phyloP scores from a whole-genome alignment of 108 stramenopile species.

The Poteriospumella lacustris region DNA sequence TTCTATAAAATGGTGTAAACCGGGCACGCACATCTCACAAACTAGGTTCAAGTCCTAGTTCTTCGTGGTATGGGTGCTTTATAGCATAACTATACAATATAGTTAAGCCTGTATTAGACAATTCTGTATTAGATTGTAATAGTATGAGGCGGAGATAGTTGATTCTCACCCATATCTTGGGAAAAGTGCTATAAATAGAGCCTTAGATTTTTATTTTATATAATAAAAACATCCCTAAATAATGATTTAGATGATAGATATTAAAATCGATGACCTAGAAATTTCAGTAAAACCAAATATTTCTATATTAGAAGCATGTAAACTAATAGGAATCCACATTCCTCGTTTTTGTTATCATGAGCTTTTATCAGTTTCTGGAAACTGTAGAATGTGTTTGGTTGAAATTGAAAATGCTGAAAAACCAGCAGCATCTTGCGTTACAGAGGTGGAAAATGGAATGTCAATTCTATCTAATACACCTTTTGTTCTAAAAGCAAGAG shows the following conservation, averaged over 20 bases:
- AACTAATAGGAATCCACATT: slow-evolving; percentile 20
- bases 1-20: neutral
- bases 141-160: neutral
- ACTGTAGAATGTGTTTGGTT: slow-evolving; percentile 48
- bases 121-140: slow-evolving; percentile 9
- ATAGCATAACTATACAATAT: neutral
- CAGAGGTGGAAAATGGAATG: slow-evolving; percentile 40
- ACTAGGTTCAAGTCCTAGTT: slow-evolving; percentile 7
- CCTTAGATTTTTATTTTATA: slow-evolving; percentile 22
- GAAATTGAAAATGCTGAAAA: slow-evolving; percentile 44
- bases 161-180: neutral
- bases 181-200: neutral
- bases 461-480: slow-evolving; percentile 41
- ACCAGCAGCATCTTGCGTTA: slow-evolving; percentile 45
- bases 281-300: slow-evolving; percentile 12
- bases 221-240: slow-evolving; percentile 8
- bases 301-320: slow-evolving; percentile 21
- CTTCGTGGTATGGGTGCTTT: slow-evolving; percentile 6
- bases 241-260: neutral
- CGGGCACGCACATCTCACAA: slow-evolving; percentile 6
- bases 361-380: slow-evolving; percentile 43
- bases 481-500: slow-evolving; percentile 47
- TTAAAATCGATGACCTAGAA: slow-evolving; percentile 21
- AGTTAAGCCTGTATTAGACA: slow-evolving; percentile 3
- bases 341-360: slow-evolving; percentile 49